Conservation (phyloP, 2,329 filamentous ascomycete genomes). For the Apiospora kogelbergensis region DNA sequence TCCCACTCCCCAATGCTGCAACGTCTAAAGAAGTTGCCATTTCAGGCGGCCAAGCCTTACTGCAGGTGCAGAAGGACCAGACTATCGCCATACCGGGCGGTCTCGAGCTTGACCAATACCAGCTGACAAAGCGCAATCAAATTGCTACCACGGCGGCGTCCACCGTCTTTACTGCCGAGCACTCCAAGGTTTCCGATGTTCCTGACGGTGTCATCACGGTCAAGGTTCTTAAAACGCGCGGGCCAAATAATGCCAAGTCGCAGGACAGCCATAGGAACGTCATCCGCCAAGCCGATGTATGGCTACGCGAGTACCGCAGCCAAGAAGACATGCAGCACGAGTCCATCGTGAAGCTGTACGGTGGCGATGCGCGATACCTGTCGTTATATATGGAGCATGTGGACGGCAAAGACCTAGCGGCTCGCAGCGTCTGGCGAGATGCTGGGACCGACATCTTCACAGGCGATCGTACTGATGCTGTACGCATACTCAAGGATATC, state of each 20-base stretch:
- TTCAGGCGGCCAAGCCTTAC: constrained; percentile 47
- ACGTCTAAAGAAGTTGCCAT: constrained; percentile 48
- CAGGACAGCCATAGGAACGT: constrained; percentile 54
- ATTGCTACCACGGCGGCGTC: constrained; percentile 56
- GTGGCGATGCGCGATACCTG: constrained; percentile 59
- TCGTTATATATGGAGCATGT: constrained; percentile 64
- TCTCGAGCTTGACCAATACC: constrained; percentile 53
- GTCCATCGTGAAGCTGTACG: constrained; percentile 58
- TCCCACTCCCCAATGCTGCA: constrained; percentile 48
- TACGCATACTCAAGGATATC: constrained; percentile 55
- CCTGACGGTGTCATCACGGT: constrained; percentile 57
- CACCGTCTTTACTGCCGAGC: constrained; percentile 54
- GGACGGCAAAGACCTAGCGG: constrained; percentile 54
- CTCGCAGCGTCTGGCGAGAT: constrained; percentile 49
- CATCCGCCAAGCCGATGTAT: constrained; percentile 60
- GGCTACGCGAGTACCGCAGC: constrained; percentile 57
- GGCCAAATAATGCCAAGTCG: constrained; percentile 42
- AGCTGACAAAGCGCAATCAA: constrained; percentile 54
- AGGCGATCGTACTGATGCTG: constrained; percentile 48
- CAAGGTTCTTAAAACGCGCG: constrained; percentile 58
- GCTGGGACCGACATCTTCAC: constrained; percentile 47
- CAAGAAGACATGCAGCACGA: constrained; percentile 56
- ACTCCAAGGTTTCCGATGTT: constrained; percentile 42
- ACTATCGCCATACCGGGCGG: constrained; percentile 49
- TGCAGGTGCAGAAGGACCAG: constrained; percentile 51